Evolutionary conservation across 2,329 filamentous ascomycete genomes (phyloP), one percentile per base, ranked within the genome.

Genomic region (Hymenotorrendiella dingleyae): DNA sequence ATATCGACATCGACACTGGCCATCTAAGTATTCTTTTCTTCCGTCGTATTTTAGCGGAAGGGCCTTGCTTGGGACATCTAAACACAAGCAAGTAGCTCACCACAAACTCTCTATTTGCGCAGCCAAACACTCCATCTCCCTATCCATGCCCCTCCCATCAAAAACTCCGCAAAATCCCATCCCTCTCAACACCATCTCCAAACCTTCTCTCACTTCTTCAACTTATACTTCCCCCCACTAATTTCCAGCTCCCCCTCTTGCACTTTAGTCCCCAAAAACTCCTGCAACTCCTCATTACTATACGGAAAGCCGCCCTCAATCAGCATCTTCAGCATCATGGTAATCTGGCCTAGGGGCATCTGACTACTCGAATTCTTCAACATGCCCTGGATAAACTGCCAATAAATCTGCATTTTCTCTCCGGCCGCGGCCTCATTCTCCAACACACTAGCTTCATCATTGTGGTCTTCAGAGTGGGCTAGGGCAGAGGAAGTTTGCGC

Each of bases 301-400:
- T 88, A 95, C 0, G 86, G 79, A 60, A 95, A 96, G 2, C 89
- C 90, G 10, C 88, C 88, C 0, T 86, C 78, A 40, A 96, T 80
- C 45, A 91, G 76, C 75, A 97, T 91, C 66, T 87, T 88, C 73
- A 98, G 74, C 87, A 97, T 96, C 83, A 90, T 94, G 7, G 81
- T 75, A 52, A 98, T 94, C 61, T 89, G 78, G 42, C 73, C 73
- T 46, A 90, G 68, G 38, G 86, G 82, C 86, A 96, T 93, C 21
- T 84, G 66, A 14, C 75, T 79, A 14, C 84, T 84, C 55, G 88
- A 84, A 63, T 96, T 96, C 48, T 88, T 96, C 64, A 98, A 69
- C 93, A 98, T 97, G 39, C 87, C 88, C 43, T 89, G 72, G 45
- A 98, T 89, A 62, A 95, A 97, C 57, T 90, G 84, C 78, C 86